Evolutionary conservation across 2,329 filamentous ascomycete species (phyloP).

Genomic region (Tothia fuscella): DNA sequence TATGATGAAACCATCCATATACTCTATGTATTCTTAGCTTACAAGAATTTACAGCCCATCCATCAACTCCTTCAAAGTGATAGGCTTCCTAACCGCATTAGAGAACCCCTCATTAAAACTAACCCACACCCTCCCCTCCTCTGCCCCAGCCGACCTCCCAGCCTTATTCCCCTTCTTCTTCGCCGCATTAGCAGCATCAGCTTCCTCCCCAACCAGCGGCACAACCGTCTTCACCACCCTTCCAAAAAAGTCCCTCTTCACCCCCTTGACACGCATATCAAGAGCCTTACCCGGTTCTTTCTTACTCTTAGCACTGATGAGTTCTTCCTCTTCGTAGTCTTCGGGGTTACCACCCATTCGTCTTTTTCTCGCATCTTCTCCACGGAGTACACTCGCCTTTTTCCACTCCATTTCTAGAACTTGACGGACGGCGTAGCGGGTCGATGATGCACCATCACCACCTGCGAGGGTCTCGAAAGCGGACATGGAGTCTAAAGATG

Average conservation of each 20-base stretch:
- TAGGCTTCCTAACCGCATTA: constrained; percentile 82
- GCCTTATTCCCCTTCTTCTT: constrained; percentile 18
- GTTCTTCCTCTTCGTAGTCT: background rate
- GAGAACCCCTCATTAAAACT: constrained; percentile 84
- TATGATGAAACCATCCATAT: too few species aligned
- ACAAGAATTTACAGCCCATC: constrained; percentile 39
- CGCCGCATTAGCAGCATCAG: constrained; percentile 28
- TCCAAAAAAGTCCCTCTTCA: constrained; percentile 80
- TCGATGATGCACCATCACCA: constrained; percentile 52
- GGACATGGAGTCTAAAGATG: constrained; percentile 68
- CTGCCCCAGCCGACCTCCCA: constrained; percentile 18
- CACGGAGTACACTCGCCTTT: constrained; percentile 56
- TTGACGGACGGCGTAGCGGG: constrained; percentile 85
- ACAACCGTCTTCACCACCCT: constrained; percentile 49
- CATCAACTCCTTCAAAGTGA: constrained; percentile 70
- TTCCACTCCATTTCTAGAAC: constrained; percentile 84
- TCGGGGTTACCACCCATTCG: constrained; percentile 12
- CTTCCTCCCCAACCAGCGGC: constrained; percentile 27
- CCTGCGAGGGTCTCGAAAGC: constrained; percentile 54
- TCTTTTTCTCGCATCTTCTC: constrained; percentile 22
- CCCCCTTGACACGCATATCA: constrained; percentile 17
- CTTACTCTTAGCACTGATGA: constrained; percentile 8
- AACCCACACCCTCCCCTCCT: constrained; percentile 63
- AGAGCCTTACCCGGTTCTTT: constrained; percentile 3
- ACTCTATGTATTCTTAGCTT: too few species aligned